Percentiles rank a stretch among this genome's conserved stretches.
These are phyloP conservation scores for Phytophthora macrochlamydospora DNA, from an alignment of 352 stramenopile species.

Conservation along the genomic window DNA sequence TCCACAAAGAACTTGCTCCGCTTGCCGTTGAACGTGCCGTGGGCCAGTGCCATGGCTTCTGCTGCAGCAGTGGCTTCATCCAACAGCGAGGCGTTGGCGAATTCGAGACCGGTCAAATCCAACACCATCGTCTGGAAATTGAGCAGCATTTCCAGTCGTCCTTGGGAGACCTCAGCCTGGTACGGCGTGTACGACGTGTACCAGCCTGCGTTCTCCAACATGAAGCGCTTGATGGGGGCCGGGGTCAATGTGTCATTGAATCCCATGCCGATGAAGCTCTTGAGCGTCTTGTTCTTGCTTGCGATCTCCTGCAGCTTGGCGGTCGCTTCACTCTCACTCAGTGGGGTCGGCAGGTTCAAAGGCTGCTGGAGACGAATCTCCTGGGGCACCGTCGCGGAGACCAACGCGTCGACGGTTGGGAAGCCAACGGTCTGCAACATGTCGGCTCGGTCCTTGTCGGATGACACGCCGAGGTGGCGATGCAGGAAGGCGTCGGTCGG, in stretches of 20 bases:
- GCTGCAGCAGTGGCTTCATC: slow-evolving; percentile 99
- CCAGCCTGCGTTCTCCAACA: slow-evolving; percentile 99
- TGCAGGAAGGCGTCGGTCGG: slow-evolving; percentile 70
- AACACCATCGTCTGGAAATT: slow-evolving; percentile 99
- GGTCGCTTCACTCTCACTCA: slow-evolving; percentile 95
- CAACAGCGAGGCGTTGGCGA: slow-evolving; percentile 97
- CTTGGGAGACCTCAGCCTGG: slow-evolving; percentile 99
- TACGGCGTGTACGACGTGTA: slow-evolving; percentile 99
- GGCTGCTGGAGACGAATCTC: slow-evolving; percentile 88
- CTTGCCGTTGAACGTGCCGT: slow-evolving; percentile 93
- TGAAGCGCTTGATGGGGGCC: slow-evolving; percentile 96
- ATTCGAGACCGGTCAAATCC: slow-evolving; percentile 96
- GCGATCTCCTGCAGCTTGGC: slow-evolving; percentile 91
- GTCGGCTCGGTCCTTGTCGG: slow-evolving; percentile 80
- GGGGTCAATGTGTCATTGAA: slow-evolving; percentile 98
- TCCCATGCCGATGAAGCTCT: slow-evolving; percentile 98
- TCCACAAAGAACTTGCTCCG: slow-evolving; percentile 97
- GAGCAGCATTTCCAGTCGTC: slow-evolving; percentile 98
- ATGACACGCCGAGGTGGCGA: slow-evolving; percentile 89
- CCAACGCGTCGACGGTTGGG: slow-evolving; percentile 92
- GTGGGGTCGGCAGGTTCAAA: slow-evolving; percentile 66
- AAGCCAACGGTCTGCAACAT: slow-evolving; percentile 96
- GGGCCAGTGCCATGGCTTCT: slow-evolving; percentile 98
- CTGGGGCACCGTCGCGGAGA: slow-evolving; percentile 94
- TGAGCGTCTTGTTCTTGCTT: slow-evolving; percentile 95